These are phyloP conservation scores for Avena eriantha DNA, from an alignment of 176 grass and related monocot species.

Conservation along the genomic window DNA sequence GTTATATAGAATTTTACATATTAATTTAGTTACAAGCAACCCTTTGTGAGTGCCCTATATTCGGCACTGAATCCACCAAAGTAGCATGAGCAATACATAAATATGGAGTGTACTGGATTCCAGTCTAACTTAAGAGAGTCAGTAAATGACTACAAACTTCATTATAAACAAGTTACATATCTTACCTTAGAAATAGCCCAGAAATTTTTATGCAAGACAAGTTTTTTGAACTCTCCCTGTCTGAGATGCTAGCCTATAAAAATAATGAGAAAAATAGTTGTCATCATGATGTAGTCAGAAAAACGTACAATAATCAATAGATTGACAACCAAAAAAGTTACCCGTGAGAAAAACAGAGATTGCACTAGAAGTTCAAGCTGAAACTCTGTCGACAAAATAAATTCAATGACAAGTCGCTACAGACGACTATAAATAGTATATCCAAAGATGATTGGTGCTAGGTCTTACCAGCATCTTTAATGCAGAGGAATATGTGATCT, in stretches of 20 bases:
- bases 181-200: slow-evolving; percentile 93
- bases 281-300: not conserved
- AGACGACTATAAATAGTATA: slow-evolving; percentile 28
- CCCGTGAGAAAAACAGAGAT: slow-evolving; percentile 95
- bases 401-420: slow-evolving; percentile 46
- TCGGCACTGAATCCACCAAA: not conserved
- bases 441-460: slow-evolving; percentile 25
- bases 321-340: slow-evolving; percentile 44
- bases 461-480: slow-evolving; percentile 93
- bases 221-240: slow-evolving; percentile 80
- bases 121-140: not conserved
- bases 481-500: slow-evolving; percentile 98
- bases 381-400: slow-evolving; percentile 73
- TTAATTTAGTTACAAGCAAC: slow-evolving; percentile 22
- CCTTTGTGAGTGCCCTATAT: slow-evolving; percentile 5
- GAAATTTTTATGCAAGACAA: slow-evolving; percentile 89
- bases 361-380: slow-evolving; percentile 99
- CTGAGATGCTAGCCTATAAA: slow-evolving; percentile 83
- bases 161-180: slow-evolving; percentile 38
- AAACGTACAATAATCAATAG: slow-evolving; percentile 1
- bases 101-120: slow-evolving; percentile 28
- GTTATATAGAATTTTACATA: slow-evolving; percentile 13
- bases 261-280: slow-evolving; percentile 40
- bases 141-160: slow-evolving; percentile 34
- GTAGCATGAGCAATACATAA: slow-evolving; percentile 36